Conservation (phyloP, 2,329 filamentous ascomycete species). For the Byssothecium circinans region DNA sequence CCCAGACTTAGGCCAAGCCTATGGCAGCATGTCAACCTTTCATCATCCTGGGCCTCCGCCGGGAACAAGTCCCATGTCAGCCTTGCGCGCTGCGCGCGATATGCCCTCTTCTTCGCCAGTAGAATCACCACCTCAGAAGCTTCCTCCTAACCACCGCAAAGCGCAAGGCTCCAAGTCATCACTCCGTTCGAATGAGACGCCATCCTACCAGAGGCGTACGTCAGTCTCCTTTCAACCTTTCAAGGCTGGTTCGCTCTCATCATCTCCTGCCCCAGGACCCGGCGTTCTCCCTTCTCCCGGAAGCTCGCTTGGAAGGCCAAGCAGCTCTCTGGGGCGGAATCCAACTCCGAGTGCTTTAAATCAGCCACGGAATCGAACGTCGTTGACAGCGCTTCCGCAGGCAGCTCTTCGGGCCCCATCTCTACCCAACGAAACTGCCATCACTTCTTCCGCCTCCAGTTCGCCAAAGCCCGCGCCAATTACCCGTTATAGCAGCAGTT, state of each 20-base stretch:
- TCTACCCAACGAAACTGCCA: constrained; percentile 61
- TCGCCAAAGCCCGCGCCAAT: constrained; percentile 78
- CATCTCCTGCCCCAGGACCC: constrained; percentile 68
- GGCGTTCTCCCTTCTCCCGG: constrained; percentile 58
- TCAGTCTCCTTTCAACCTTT: constrained; percentile 94
- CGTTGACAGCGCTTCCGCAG: constrained; percentile 74
- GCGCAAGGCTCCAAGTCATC: constrained; percentile 54
- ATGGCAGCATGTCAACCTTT: constrained; percentile 88
- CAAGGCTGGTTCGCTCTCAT: constrained; percentile 92
- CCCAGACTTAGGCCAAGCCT: constrained; percentile 73
- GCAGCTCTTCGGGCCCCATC: constrained; percentile 70
- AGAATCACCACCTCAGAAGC: constrained; percentile 54
- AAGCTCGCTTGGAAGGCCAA: constrained; percentile 45
- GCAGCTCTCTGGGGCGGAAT: constrained; percentile 24
- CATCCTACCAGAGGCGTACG: constrained; percentile 64
- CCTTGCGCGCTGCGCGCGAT: constrained; percentile 70
- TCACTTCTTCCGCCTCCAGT: constrained; percentile 68
- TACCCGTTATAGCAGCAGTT: constrained; percentile 91
- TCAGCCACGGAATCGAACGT: constrained; percentile 69
- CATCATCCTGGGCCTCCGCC: constrained; percentile 72
- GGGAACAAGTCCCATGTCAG: constrained; percentile 85
- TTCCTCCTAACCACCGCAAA: constrained; percentile 49
- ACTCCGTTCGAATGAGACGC: constrained; percentile 54
- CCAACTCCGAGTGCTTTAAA: constrained; percentile 28
- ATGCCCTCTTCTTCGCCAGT: constrained; percentile 54